A percentile compares a stretch with the other conserved stretches of the same genome.
These are phyloP conservation scores for Debaryomycetaceae sp. DNA, from an alignment of 1,139 yeast species.

Conservation along the genomic window DNA sequence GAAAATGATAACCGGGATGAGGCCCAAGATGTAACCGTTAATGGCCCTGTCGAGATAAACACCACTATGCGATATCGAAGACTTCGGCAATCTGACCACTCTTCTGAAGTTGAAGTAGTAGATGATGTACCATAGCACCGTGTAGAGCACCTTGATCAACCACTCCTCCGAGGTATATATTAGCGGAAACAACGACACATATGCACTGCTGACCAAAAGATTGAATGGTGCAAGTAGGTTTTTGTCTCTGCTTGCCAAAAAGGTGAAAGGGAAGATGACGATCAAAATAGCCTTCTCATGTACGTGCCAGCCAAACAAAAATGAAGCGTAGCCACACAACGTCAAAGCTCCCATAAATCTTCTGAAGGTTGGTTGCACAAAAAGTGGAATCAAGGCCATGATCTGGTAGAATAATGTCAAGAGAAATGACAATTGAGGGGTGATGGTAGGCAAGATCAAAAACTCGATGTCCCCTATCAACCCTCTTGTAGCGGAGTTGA, in stretches of 20 bases:
- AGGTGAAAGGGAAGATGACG: slow-evolving; percentile 85
- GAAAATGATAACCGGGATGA: slow-evolving; percentile 59
- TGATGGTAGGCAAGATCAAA: slow-evolving; percentile 72
- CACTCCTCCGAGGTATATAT: slow-evolving; percentile 80
- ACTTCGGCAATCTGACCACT: slow-evolving; percentile 55
- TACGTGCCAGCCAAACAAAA: slow-evolving; percentile 97
- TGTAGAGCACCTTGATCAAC: slow-evolving; percentile 71
- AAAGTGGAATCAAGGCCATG: slow-evolving; percentile 71
- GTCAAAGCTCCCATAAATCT: slow-evolving; percentile 83
- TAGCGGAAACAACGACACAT: slow-evolving; percentile 84
- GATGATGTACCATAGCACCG: slow-evolving; percentile 81
- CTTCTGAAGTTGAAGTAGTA: slow-evolving; percentile 70
- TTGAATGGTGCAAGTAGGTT: slow-evolving; percentile 67
- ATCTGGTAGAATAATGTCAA: slow-evolving; percentile 80
- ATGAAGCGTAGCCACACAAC: slow-evolving; percentile 87
- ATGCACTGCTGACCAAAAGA: slow-evolving; percentile 72
- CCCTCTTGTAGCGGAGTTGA: slow-evolving; percentile 68
- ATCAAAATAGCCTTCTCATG: slow-evolving; percentile 94
- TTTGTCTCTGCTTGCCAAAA: slow-evolving; percentile 69
- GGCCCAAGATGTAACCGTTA: slow-evolving; percentile 62
- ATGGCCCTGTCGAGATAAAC: slow-evolving; percentile 72
- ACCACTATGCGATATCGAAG: slow-evolving; percentile 32
- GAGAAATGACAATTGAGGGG: slow-evolving; percentile 73
- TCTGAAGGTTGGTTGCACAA: slow-evolving; percentile 69
- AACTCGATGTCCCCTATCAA: slow-evolving; percentile 88